A percentile compares a stretch with the other conserved stretches of the same genome.
Conservation (phyloP, 202 grass and related monocot species). For the Zoysia matrella region DNA sequence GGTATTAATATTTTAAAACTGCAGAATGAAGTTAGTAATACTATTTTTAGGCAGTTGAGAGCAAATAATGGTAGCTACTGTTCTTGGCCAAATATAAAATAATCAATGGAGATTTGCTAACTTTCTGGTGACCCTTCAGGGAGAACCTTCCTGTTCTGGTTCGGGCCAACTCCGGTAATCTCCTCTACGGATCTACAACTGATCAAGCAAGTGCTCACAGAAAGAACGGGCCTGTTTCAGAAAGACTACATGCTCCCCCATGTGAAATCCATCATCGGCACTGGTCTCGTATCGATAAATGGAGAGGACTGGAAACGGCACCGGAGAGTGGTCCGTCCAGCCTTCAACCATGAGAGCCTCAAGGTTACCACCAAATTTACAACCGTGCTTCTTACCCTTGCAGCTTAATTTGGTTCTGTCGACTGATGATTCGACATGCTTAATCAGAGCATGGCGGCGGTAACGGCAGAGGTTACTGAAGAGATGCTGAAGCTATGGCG, state of each 20-base stretch:
- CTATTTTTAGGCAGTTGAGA: too few relatives aligned
- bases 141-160: slow-evolving; percentile 53
- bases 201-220: slow-evolving; percentile 47
- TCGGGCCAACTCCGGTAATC: slow-evolving; percentile 33
- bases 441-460: slow-evolving; percentile 26
- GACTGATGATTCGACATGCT: neutral
- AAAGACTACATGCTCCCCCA: slow-evolving; percentile 42
- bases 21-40: too few relatives aligned
- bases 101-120: neutral
- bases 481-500: slow-evolving; percentile 22
- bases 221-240: slow-evolving; percentile 37
- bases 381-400: too few relatives aligned
- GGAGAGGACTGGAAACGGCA: slow-evolving; percentile 53
- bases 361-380: slow-evolving; percentile 18
- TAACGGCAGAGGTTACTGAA: slow-evolving; percentile 19
- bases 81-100: too few relatives aligned
- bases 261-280: slow-evolving; percentile 36
- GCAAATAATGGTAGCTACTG: too few relatives aligned
- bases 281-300: slow-evolving; percentile 29
- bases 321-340: slow-evolving; percentile 48
- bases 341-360: slow-evolving; percentile 53
- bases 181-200: slow-evolving; percentile 35
- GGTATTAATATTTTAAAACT: too few relatives aligned
- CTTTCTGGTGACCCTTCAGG: neutral
- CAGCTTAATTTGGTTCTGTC: neutral